Percentiles rank a stretch among this genome's conserved stretches.
These are phyloP conservation scores for Torulaspora maleeae DNA, from an alignment of 805 yeast species.

Conservation along the genomic window DNA sequence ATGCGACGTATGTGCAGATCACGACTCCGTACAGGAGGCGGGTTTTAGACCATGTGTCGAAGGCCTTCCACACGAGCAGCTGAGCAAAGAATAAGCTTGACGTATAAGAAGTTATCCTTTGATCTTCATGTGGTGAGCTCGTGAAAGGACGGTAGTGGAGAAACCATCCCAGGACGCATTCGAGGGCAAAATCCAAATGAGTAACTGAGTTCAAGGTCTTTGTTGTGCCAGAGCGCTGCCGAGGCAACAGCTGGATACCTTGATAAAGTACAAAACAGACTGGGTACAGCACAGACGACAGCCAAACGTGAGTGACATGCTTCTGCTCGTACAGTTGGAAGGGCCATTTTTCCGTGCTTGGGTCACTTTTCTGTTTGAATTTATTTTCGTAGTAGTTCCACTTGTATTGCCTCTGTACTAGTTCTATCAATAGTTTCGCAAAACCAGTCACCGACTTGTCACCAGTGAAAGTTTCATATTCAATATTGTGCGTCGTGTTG, in stretches of 20 bases:
- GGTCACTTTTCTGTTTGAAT: slow-evolving; percentile 4
- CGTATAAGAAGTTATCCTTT: slow-evolving; percentile 21
- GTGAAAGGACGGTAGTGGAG: slow-evolving; percentile 26
- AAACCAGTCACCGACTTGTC: neutral
- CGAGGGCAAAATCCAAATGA: slow-evolving; percentile 17
- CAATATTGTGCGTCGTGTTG: slow-evolving; percentile 1
- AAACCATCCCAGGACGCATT: slow-evolving; percentile 30
- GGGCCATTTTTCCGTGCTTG: slow-evolving; percentile 22
- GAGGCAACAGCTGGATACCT: slow-evolving; percentile 4
- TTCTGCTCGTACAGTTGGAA: slow-evolving; percentile 6
- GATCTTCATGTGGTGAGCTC: slow-evolving; percentile 18
- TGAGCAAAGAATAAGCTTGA: slow-evolving; percentile 25
- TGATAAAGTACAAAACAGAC: slow-evolving; percentile 6
- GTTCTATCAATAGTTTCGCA: slow-evolving; percentile 9
- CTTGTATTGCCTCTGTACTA: slow-evolving; percentile 17
- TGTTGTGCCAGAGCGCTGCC: slow-evolving; percentile 5
- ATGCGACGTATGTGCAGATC: slow-evolving; percentile 8
- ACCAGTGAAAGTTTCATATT: slow-evolving; percentile 1
- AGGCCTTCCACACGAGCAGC: slow-evolving; percentile 13
- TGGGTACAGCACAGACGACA: slow-evolving; percentile 14
- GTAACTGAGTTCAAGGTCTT: slow-evolving; percentile 4
- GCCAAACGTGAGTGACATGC: slow-evolving; percentile 18
- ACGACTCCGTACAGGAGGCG: slow-evolving; percentile 4
- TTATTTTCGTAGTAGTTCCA: slow-evolving; percentile 22
- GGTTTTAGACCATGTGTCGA: slow-evolving; percentile 15